A percentile compares a stretch with the other conserved stretches of the same genome.
These are phyloP conservation scores for Penicillium vulpinum DNA, from an alignment of 2,329 filamentous ascomycete genomes.

Conservation along the genomic window DNA sequence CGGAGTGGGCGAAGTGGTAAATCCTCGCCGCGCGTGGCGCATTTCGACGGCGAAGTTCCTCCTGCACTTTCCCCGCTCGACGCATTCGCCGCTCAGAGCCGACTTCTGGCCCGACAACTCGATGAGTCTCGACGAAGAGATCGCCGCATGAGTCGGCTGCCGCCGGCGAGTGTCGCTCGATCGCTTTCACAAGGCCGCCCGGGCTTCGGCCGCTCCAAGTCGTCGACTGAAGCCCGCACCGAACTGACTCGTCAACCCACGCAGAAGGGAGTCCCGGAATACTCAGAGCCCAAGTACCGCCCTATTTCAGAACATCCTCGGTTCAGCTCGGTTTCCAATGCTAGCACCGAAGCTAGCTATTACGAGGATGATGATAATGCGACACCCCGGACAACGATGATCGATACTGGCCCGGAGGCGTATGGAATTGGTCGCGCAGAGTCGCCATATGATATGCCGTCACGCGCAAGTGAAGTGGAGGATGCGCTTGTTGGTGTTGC, in stretches of 20 bases:
- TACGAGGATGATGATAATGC: conserved; percentile 41
- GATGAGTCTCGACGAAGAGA: conserved; percentile 74
- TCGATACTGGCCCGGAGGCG: conserved; percentile 14
- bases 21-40: conserved; percentile 68
- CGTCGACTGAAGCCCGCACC: conserved; percentile 54
- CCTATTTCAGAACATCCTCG: conserved; percentile 74
- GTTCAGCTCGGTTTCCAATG: conserved; percentile 61
- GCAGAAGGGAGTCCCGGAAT: conserved; percentile 36
- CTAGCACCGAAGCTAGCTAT: conserved; percentile 28
- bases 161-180: conserved; percentile 77
- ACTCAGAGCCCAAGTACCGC: conserved; percentile 52
- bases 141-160: conserved; percentile 78
- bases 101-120: conserved; percentile 81
- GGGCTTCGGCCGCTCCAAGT: conserved; percentile 77
- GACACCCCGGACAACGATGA: conserved; percentile 26
- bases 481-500: conserved; percentile 21
- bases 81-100: conserved; percentile 89
- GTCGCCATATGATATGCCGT: conserved; percentile 34
- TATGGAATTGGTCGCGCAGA: conserved; percentile 33
- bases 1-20: conserved; percentile 53
- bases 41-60: conserved; percentile 73
- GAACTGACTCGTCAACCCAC: conserved; percentile 42
- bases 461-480: conserved; percentile 15
- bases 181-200: conserved; percentile 76
- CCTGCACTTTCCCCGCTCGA: conserved; percentile 92